These are phyloP conservation scores for Verbena officinalis DNA, from an alignment of 257 asterid species.

Conservation along the genomic window DNA sequence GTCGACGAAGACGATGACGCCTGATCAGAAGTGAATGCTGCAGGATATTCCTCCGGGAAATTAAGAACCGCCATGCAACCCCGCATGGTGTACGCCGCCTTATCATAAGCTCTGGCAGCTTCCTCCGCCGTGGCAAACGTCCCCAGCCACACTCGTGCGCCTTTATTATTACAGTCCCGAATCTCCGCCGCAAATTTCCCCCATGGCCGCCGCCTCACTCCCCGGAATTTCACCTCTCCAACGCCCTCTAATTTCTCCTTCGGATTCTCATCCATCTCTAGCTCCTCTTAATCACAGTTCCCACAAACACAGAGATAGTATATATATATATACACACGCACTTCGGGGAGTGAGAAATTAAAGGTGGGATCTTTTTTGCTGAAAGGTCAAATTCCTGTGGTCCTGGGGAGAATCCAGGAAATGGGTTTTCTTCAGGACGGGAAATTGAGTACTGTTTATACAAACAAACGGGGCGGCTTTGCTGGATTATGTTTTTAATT, in stretches of 20 bases:
- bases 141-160: conserved; percentile 74
- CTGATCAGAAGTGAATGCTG: conserved; percentile 17
- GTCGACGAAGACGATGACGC: background rate
- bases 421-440: background rate
- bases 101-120: conserved; percentile 76
- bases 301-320: background rate
- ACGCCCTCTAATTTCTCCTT: conserved; percentile 20
- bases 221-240: conserved; percentile 51
- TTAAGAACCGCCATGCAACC: conserved; percentile 68
- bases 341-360: background rate
- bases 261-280: conserved; percentile 14
- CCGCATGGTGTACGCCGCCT: conserved; percentile 61
- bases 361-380: background rate
- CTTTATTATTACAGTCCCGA: conserved; percentile 52
- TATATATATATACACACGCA: background rate
- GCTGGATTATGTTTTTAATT: too few species aligned
- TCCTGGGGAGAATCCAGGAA: conserved; percentile 5
- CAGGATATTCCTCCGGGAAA: conserved; percentile 64
- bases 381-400: conserved; percentile 29
- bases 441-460: too few species aligned
- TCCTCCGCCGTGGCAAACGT: conserved; percentile 68
- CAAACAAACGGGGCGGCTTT: too few species aligned
- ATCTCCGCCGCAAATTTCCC: conserved; percentile 83
- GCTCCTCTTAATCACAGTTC: background rate
- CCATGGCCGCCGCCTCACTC: conserved; percentile 79